Evolutionary conservation across 139 green algal genomes (phyloP).

Genomic region (Chlorella sorokiniana): DNA sequence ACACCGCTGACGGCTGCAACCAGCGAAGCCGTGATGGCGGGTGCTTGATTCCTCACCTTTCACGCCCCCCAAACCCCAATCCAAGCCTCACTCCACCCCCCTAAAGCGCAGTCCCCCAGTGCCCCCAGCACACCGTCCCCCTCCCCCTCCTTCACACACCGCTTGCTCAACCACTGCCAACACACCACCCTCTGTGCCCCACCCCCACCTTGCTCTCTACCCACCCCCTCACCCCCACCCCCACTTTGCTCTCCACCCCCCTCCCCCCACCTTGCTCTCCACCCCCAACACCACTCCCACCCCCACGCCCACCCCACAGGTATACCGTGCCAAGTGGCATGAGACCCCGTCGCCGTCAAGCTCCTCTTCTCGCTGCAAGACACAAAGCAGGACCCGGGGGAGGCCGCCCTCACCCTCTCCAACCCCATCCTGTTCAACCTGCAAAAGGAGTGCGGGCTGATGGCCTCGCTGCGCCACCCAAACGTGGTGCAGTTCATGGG

Average conservation of each 20-base stretch:
- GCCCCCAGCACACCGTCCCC: no score
- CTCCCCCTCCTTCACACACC: no score
- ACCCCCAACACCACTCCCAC: neutral
- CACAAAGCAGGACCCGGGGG: slow-evolving; percentile 12
- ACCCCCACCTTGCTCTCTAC: neutral
- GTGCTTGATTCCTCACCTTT: no score
- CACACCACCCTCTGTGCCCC: no score
- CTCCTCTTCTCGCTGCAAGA: slow-evolving; percentile 45
- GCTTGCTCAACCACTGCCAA: no score
- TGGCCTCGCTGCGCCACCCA: slow-evolving; percentile 56
- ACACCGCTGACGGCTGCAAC: neutral
- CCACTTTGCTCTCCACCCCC: neutral
- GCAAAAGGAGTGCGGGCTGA: slow-evolving; percentile 55
- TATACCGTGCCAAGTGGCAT: slow-evolving; percentile 67
- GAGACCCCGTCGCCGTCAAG: slow-evolving; percentile 71
- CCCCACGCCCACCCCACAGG: neutral
- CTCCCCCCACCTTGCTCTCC: neutral
- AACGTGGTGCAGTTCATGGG: slow-evolving; percentile 60
- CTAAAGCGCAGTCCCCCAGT: no score
- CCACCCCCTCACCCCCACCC: neutral
- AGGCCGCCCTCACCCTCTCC: slow-evolving; percentile 20
- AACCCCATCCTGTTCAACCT: slow-evolving; percentile 33
- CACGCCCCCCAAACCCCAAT: no score
- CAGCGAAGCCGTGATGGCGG: neutral
- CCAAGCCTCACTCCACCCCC: no score